Conservation (phyloP, 2,329 filamentous ascomycete species). For the Triangularia setosa region DNA sequence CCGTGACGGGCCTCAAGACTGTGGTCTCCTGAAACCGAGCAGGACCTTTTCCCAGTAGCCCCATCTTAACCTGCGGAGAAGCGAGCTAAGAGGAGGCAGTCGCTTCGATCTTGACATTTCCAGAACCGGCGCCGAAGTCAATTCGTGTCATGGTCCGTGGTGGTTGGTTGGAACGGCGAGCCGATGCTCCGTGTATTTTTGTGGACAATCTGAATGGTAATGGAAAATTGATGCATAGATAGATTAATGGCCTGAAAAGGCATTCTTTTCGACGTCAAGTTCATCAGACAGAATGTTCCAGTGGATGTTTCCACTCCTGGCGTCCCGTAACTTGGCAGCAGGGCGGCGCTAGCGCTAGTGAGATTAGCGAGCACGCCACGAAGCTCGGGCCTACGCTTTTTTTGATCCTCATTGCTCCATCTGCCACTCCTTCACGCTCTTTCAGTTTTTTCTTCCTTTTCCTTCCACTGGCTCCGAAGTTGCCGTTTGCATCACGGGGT, state of each 20-base stretch:
- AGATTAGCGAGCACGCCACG: not conserved
- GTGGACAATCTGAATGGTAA: not conserved
- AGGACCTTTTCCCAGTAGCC: not conserved
- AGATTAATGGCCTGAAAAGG: too few relatives aligned
- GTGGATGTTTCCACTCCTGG: not conserved
- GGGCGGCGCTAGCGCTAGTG: not conserved
- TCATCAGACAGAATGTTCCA: not conserved
- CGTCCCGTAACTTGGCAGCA: not conserved
- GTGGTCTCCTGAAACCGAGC: not conserved
- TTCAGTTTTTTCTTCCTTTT: not conserved
- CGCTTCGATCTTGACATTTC: not conserved
- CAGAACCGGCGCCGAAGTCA: not conserved
- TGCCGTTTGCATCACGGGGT: not conserved
- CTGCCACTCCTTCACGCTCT: not conserved
- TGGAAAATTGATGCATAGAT: too few relatives aligned
- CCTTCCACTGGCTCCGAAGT: not conserved
- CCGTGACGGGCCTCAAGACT: not conserved
- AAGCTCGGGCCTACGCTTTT: not conserved
- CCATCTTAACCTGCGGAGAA: not conserved
- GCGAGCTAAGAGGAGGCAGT: not conserved
- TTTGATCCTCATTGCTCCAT: not conserved
- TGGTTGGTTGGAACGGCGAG: not conserved
- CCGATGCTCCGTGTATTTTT: not conserved
- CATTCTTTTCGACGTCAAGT: not conserved
- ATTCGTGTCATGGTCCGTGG: not conserved